Evolutionary conservation across 345 rosid species (phyloP).

Genomic region (Lumnitzera racemosa): DNA sequence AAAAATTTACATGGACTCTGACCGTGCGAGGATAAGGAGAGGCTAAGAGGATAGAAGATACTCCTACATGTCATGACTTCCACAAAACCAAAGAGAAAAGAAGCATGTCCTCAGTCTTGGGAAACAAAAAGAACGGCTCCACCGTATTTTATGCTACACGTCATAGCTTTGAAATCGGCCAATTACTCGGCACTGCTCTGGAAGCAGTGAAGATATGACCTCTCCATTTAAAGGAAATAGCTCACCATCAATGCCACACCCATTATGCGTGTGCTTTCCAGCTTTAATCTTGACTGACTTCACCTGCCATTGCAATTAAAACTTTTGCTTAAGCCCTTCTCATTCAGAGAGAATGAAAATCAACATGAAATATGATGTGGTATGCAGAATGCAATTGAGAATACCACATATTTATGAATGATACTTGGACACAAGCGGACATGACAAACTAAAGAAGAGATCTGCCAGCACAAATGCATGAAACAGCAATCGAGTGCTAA

Average conservation of each 20-base stretch:
- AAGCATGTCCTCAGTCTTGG: conserved; percentile 1
- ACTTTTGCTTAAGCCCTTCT: too few relatives aligned
- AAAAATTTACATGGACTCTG: conserved; percentile 8
- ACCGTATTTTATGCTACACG: conserved; percentile 15
- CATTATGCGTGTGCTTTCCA: conserved; percentile 64
- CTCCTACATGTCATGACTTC: conserved; percentile 4
- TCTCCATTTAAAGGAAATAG: conserved; percentile 75
- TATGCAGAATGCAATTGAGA: too few relatives aligned
- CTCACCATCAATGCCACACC: conserved; percentile 96
- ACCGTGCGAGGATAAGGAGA: not conserved
- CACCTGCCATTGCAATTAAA: conserved; percentile 42
- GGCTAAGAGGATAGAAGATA: not conserved
- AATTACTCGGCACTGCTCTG: conserved; percentile 92
- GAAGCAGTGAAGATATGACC: conserved; percentile 71
- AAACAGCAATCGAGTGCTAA: too few relatives aligned
- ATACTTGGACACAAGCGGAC: too few relatives aligned
- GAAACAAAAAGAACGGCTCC: conserved; percentile 6
- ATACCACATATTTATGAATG: too few relatives aligned
- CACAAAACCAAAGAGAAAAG: too few relatives aligned
- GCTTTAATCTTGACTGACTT: conserved; percentile 85
- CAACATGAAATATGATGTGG: too few relatives aligned
- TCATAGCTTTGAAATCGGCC: conserved; percentile 47
- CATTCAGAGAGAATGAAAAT: too few relatives aligned
- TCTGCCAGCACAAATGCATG: too few relatives aligned
- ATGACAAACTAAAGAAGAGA: too few relatives aligned